phyloP scores from a whole-genome alignment of 2,329 filamentous ascomycete species.

The Sporothrix protearum region DNA sequence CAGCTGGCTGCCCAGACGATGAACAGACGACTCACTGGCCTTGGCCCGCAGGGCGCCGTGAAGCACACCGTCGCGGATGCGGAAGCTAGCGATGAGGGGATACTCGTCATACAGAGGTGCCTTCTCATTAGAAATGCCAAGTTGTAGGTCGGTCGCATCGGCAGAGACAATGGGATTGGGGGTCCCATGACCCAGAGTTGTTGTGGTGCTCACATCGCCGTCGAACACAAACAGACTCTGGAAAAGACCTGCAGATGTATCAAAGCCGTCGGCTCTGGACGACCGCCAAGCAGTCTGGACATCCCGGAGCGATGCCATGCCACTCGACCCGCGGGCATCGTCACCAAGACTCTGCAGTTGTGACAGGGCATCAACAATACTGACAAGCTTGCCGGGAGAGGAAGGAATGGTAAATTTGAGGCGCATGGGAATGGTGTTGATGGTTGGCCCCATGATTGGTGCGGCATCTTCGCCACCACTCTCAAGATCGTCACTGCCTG shows the following conservation, averaged over 20 bases:
- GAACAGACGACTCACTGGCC: slow-evolving; percentile 1
- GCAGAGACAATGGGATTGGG: background rate
- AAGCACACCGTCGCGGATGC: slow-evolving; percentile 27
- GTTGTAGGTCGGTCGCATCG: background rate
- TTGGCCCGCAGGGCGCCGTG: slow-evolving; percentile 29
- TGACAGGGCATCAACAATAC: slow-evolving; percentile 22
- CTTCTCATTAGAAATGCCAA: background rate
- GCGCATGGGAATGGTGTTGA: slow-evolving; percentile 31
- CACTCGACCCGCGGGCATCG: slow-evolving; percentile 24
- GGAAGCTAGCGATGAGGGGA: slow-evolving; percentile 31
- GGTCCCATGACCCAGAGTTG: background rate
- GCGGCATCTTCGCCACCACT: too few relatives aligned
- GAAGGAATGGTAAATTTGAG: slow-evolving; percentile 11
- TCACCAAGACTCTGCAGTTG: slow-evolving; percentile 21
- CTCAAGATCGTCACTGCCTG: background rate
- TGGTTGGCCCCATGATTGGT: slow-evolving; percentile 28
- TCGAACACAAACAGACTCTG: slow-evolving; percentile 33
- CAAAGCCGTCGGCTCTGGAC: slow-evolving; percentile 20
- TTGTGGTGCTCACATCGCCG: slow-evolving; percentile 23
- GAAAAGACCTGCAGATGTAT: slow-evolving; percentile 27
- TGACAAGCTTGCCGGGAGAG: background rate
- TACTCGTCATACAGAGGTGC: slow-evolving; percentile 29
- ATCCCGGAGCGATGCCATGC: slow-evolving; percentile 29
- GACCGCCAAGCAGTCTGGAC: slow-evolving; percentile 30
- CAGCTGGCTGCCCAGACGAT: slow-evolving; percentile 22